These are phyloP conservation scores for Globisporangium echinulatum DNA, from an alignment of 352 stramenopile genomes.

Conservation along the genomic window DNA sequence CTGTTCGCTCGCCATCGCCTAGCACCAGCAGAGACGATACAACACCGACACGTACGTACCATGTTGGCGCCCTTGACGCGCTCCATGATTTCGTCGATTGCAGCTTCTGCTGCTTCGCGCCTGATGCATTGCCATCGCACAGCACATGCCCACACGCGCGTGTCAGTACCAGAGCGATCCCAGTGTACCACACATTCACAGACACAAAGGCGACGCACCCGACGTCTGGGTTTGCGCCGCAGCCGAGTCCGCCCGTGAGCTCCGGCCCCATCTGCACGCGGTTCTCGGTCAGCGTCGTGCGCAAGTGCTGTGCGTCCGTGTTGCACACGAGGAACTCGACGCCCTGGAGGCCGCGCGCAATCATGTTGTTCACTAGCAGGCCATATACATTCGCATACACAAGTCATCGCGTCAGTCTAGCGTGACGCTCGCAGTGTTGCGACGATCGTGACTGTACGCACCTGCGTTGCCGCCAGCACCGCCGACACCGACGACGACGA, in stretches of 20 bases:
- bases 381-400: too few relatives aligned
- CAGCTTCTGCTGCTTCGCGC: constrained; percentile 64
- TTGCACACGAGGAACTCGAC: constrained; percentile 90
- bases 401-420: too few relatives aligned
- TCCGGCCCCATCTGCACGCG: constrained; percentile 86
- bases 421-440: too few relatives aligned
- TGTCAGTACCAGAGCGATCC: too few relatives aligned
- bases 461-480: constrained; percentile 85
- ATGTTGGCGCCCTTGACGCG: constrained; percentile 81
- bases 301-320: constrained; percentile 88
- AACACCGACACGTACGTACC: constrained; percentile 23
- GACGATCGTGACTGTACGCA: constrained; percentile 7
- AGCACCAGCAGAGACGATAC: not conserved
- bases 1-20: too few relatives aligned
- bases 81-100: constrained; percentile 85
- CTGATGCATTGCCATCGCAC: constrained; percentile 14
- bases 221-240: constrained; percentile 77
- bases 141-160: not conserved
- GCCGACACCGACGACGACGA: constrained; percentile 83
- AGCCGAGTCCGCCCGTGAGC: constrained; percentile 76
- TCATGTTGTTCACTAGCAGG: constrained; percentile 84
- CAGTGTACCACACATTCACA: not conserved
- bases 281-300: constrained; percentile 88
- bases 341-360: constrained; percentile 70
- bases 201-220: constrained; percentile 23